A percentile compares a stretch with the other conserved stretches of the same genome.
Evolutionary conservation across 768 basidiomycete genomes (phyloP).

Genomic region (Suillus subluteus): DNA sequence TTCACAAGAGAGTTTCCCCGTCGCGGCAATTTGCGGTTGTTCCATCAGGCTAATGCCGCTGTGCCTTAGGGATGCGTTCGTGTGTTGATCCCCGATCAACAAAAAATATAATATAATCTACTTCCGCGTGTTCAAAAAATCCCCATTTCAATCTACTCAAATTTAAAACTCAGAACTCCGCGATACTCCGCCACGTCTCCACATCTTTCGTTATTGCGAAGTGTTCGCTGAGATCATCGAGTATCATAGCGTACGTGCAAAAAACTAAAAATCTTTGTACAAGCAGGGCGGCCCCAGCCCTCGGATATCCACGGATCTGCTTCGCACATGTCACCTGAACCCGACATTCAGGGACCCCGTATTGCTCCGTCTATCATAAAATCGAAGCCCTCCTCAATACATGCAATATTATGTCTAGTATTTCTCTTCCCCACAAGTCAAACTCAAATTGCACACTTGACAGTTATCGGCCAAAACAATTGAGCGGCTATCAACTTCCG

Average conservation of each 20-base stretch:
- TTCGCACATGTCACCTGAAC: constrained; percentile 17
- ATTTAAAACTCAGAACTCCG: constrained; percentile 33
- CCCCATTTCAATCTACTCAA: no score
- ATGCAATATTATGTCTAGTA: no score
- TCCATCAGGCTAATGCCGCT: constrained; percentile 24
- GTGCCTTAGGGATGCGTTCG: constrained; percentile 39
- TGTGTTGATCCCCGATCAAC: constrained; percentile 68
- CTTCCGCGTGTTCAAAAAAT: constrained; percentile 31
- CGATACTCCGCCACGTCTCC: constrained; percentile 21
- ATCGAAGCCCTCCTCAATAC: background rate
- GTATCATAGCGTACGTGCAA: background rate
- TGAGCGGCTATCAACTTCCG: constrained; percentile 8
- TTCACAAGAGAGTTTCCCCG: constrained; percentile 11
- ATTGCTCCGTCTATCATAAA: constrained; percentile 16
- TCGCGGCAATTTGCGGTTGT: constrained; percentile 37
- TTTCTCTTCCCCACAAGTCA: no score
- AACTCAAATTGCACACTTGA: no score
- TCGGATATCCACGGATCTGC: constrained; percentile 13
- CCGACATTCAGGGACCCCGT: constrained; percentile 21
- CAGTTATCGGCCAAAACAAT: background rate
- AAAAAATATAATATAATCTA: constrained; percentile 39
- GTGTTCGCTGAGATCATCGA: no score
- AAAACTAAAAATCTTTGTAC: no score
- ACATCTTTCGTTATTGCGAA: constrained; percentile 12
- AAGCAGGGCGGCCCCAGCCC: background rate